Base-by-base conservation (phyloP, 2,329 filamentous ascomycete genomes). In the Penicillium sp. region DNA sequence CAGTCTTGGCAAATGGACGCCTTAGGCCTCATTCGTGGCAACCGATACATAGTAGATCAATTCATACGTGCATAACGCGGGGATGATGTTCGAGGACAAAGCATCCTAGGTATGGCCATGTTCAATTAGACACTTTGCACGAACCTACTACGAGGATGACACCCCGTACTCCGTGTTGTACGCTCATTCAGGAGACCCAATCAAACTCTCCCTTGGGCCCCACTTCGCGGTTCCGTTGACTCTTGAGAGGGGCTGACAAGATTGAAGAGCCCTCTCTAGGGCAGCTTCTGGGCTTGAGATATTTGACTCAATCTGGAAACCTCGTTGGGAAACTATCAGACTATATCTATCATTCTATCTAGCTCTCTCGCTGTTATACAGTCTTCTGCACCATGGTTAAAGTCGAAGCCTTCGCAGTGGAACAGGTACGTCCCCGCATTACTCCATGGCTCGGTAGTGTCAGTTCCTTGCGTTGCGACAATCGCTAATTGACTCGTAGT, bases 391-490 rank as follows among this genome's bases (percentile, higher is more conserved):
- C 34, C 42, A 74, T 74, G 72, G 72, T 73, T 25, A 67, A 72
- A 43, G 60, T 75, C 41, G 62, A 69, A 41, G 60, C 66, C 18
- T 75, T 75, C 48, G 70, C 68, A 12, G 87, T 93, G 8, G 89
- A 95, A 72, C 76, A 83, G 67, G 82, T 82, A 74, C 57, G 69
- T 70, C 54, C 58, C 54, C 56, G 50, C 53, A 84, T 56, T 46
- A 38, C 44, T 38, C 40, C 40, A 30, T 34, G 34, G 42, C 36
- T 42, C 37, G 30, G 42, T 33, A 28, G 28, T 34, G 14, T 28
- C 16, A 46, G 31, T 28, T 28, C 14, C 18, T 10, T 22, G 18
- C 22, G n/a, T 25, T 10, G 13, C 19, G 25, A 16, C 10, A 3
- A 2, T 31, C 28, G 30, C 52, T 60, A 38, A 57, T 18, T 7